Evolutionary conservation across 2,329 filamentous ascomycete genomes (phyloP).

Genomic region (Penicillium brevicompactum): DNA sequence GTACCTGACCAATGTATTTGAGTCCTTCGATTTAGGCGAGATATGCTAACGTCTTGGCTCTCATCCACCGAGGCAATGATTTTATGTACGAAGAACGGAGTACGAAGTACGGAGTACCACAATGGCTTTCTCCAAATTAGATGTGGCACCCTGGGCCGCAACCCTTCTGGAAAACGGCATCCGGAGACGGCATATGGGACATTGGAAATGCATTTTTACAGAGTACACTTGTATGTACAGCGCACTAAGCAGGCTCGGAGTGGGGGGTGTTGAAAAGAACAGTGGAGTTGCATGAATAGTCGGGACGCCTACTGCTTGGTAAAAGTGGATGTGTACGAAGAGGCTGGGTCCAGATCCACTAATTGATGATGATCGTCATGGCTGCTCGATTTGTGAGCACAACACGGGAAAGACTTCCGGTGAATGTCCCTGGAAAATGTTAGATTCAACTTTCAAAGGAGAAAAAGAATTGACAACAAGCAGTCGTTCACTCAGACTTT

Average conservation of each 20-base stretch:
- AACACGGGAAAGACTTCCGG: neutral
- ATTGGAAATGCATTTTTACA: neutral
- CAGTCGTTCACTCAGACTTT: neutral
- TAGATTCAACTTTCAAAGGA: neutral
- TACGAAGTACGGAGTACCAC: no score
- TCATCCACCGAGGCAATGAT: neutral
- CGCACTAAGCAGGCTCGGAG: neutral
- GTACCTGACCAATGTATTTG: neutral
- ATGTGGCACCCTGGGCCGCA: neutral
- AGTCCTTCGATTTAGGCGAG: neutral
- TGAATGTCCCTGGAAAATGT: neutral
- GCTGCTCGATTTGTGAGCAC: neutral
- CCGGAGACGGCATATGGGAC: neutral
- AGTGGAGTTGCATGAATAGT: neutral
- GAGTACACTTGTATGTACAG: neutral
- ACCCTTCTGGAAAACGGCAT: neutral
- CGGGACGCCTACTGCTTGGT: neutral
- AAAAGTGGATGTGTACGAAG: neutral
- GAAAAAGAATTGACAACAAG: no score
- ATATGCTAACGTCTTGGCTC: neutral
- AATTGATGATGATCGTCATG: neutral
- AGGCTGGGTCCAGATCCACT: neutral
- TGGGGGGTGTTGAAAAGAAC: neutral
- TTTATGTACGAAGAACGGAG: no score
- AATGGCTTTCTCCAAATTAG: neutral